Evolutionary conservation across 2,329 filamentous ascomycete genomes (phyloP), one percentile per base, ranked within the genome.

Genomic region (Pseudomassariella vexata): DNA sequence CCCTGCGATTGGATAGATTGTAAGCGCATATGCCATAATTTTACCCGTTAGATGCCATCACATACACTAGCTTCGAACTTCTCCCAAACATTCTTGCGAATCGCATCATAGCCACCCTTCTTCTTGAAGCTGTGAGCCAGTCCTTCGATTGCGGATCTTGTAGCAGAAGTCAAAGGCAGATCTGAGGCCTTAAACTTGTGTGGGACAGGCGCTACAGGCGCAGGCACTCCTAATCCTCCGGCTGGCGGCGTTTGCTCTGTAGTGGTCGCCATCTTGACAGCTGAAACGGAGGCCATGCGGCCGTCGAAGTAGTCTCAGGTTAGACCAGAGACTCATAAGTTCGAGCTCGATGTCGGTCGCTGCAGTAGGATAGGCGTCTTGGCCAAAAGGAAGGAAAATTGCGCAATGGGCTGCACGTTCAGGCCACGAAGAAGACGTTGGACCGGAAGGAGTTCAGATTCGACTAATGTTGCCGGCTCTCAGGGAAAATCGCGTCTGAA

Each of bases 81-180:
- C 27, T 83, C 76, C 73, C 84, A 87, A 9, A 85, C 70, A 47
- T 84, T 73, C 53, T 87, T 89, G 39, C 85, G 78, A 41, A 89
- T 73, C 10, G 72, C 65, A 57, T 92, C 85, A 51, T 89, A 92
- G 36, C 83, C 82, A 39, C 85, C 85, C 57, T 86, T 87, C 62
- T 89, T 90, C 60, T 89, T 89, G 63, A 89, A 90, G 9, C 74
- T 81, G 51, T 85, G 80, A n/a, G 84, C 75, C 15, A 90, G 70
- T 11, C 70, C 73, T 46, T 89, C 84, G 35, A 90, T 86, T 2
- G 81, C 79, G 2, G 74, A 72, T 42, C 82, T 72, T 32, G 85
- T 85, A n/a, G 77, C 72, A 3, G 80, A 82, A 5, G 82, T 74
- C 14, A 89, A 62, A 2, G 85, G 85, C 12, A 90, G 67, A 46